Evolutionary conservation across 352 stramenopile genomes (phyloP).

Genomic region (Phytopythium oedochilum): DNA sequence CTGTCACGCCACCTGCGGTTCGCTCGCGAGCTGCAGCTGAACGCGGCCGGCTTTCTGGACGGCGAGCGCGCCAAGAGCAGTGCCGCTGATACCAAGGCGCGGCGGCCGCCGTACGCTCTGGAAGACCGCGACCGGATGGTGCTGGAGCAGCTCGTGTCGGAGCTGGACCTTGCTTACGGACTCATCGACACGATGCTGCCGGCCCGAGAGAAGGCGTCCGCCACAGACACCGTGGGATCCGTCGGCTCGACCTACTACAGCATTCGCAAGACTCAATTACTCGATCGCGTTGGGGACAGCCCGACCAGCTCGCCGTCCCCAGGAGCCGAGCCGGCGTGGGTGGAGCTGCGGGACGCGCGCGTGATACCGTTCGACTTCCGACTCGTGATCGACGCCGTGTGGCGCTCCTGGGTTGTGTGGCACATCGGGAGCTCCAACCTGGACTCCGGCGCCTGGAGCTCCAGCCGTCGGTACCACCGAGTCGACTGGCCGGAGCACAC

Average conservation of each 20-base stretch:
- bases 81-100: not conserved
- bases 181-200: constrained; percentile 13
- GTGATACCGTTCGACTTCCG: constrained; percentile 17
- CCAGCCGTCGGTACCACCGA: constrained; percentile 15
- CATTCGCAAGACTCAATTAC: constrained; percentile 12
- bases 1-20: constrained; percentile 8
- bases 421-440: constrained; percentile 23
- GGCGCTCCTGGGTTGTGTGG: constrained; percentile 28
- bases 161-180: constrained; percentile 18
- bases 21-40: not conserved
- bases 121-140: constrained; percentile 16
- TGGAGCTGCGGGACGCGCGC: constrained; percentile 20
- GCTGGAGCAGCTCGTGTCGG: constrained; percentile 21
- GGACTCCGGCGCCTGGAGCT: constrained; percentile 5
- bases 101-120: constrained; percentile 5
- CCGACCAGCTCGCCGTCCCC: no score
- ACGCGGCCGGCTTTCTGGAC: not conserved
- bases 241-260: constrained; percentile 5
- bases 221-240: constrained; percentile 6
- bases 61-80: not conserved
- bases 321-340: not conserved
- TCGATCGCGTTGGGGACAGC: not conserved
- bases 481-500: constrained; percentile 25
- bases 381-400: constrained; percentile 18
- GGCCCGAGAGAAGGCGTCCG: constrained; percentile 2